Evolutionary conservation across 306 rosid genomes (phyloP).

Genomic region (Ziziphus jujuba): DNA sequence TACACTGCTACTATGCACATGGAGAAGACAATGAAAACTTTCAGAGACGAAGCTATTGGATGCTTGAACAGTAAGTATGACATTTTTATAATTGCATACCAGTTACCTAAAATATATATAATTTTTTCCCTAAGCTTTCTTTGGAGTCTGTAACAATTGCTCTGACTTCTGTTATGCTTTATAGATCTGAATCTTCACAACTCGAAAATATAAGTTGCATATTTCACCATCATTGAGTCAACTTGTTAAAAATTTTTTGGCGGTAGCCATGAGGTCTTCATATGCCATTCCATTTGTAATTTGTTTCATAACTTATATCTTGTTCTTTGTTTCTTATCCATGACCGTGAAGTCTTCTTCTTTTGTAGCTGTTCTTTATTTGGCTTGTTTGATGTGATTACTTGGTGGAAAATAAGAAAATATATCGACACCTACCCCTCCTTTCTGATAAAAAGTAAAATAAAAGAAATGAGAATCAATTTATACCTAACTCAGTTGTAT

Average conservation of each 20-base stretch:
- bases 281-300: neutral
- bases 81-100: neutral
- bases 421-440: no score
- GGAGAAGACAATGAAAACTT: slow-evolving; percentile 91
- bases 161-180: neutral
- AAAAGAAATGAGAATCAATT: no score
- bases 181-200: neutral
- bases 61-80: slow-evolving; percentile 85
- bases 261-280: neutral
- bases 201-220: slow-evolving; percentile 21
- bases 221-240: neutral
- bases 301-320: neutral
- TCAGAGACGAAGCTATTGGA: slow-evolving; percentile 95
- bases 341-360: slow-evolving; percentile 1
- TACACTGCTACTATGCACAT: slow-evolving; percentile 95
- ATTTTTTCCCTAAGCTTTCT: neutral
- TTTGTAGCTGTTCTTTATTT: neutral
- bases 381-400: no score
- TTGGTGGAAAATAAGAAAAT: no score
- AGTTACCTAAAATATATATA: neutral
- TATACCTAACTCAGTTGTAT: no score
- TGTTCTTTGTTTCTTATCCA: neutral
- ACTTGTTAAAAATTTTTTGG: slow-evolving; percentile 3
- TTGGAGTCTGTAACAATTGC: neutral
- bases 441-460: no score